phyloP scores from a whole-genome alignment of 169 alveolate species.

The Amoebophrya sp. region DNA sequence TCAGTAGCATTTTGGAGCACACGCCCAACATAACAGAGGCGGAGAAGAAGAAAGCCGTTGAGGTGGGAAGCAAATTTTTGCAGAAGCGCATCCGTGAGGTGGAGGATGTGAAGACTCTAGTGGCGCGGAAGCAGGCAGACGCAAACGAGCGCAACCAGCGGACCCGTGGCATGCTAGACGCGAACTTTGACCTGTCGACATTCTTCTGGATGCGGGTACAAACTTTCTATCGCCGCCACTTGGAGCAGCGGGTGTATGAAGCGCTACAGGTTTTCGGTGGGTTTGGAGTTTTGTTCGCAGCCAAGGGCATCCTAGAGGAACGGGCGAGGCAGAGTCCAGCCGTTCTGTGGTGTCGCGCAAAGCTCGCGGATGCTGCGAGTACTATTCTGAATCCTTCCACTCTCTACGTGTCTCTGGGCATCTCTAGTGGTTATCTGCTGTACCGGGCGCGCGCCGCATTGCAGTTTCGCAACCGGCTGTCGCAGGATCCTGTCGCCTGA shows the following conservation, averaged over 20 bases:
- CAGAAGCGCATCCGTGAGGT: neutral
- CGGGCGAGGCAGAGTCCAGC: neutral
- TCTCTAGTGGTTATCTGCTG: too few relatives aligned
- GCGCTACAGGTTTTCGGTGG: neutral
- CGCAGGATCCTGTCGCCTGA: too few relatives aligned
- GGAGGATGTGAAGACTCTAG: neutral
- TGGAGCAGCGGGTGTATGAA: neutral
- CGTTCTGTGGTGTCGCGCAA: neutral
- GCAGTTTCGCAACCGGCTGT: too few relatives aligned
- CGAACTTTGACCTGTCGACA: neutral
- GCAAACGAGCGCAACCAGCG: neutral
- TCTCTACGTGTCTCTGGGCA: too few relatives aligned
- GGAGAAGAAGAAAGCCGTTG: neutral
- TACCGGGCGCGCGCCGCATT: too few relatives aligned
- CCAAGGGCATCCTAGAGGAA: neutral
- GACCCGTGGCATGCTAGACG: neutral
- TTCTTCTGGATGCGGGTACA: slow-evolving; percentile 10
- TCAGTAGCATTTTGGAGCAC: neutral
- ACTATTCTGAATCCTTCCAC: too few relatives aligned
- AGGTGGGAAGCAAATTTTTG: neutral
- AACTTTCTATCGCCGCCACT: neutral
- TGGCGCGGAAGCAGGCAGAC: neutral
- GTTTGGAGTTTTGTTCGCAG: neutral
- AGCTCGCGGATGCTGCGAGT: neutral
- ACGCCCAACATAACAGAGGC: neutral